phyloP scores from a whole-genome alignment of 2,329 filamentous ascomycete genomes.

The Byssochlamys sp. region DNA sequence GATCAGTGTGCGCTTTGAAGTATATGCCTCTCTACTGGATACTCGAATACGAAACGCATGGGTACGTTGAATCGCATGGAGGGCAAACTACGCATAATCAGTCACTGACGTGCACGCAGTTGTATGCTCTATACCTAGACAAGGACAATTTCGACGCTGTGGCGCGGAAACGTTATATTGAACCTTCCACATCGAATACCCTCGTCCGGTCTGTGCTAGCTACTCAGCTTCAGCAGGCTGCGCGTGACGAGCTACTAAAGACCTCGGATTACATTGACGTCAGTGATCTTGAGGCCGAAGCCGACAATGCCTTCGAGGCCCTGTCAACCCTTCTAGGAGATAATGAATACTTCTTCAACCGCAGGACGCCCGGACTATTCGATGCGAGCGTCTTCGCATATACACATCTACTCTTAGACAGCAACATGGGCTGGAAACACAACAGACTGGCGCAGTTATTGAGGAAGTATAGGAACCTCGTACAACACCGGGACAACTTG shows the following conservation, averaged over 20 bases:
- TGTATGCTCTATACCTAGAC: constrained; percentile 73
- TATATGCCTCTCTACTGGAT: constrained; percentile 69
- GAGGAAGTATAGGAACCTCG: constrained; percentile 50
- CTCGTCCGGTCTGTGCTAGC: constrained; percentile 56
- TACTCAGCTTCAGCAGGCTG: constrained; percentile 61
- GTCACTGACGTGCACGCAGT: constrained; percentile 32
- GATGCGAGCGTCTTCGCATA: constrained; percentile 88
- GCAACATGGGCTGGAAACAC: constrained; percentile 55
- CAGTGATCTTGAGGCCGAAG: constrained; percentile 50
- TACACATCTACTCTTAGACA: constrained; percentile 66
- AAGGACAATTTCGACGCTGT: constrained; percentile 56
- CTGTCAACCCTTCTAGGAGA: constrained; percentile 51
- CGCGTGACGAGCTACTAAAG: constrained; percentile 63
- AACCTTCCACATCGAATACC: constrained; percentile 48
- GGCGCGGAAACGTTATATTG: constrained; percentile 62
- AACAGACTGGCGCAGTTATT: constrained; percentile 51
- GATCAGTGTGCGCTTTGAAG: constrained; percentile 53
- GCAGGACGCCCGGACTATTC: constrained; percentile 57
- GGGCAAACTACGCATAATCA: not conserved
- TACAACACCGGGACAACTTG: constrained; percentile 54
- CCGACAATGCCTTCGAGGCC: constrained; percentile 53
- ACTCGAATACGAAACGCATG: constrained; percentile 73
- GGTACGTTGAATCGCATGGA: constrained; percentile 42
- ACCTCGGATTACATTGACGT: constrained; percentile 45
- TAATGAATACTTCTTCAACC: constrained; percentile 53